Evolutionary conservation across 2,329 filamentous ascomycete genomes (phyloP), one percentile per base, ranked within the genome.

Genomic region (Aureobasidium sp.): DNA sequence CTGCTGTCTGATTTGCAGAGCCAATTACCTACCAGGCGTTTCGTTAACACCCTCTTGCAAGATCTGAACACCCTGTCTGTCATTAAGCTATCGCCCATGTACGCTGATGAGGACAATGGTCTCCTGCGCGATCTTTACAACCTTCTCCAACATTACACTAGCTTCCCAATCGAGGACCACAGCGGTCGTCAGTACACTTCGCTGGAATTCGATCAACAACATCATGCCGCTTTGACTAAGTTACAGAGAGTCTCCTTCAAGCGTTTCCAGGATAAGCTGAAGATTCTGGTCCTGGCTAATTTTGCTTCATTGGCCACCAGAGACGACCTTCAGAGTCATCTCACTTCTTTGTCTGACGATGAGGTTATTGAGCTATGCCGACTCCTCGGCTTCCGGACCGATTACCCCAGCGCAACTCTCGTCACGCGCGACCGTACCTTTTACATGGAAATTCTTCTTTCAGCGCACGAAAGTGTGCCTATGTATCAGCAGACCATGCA

Each of bases 161-260:
- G 88, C 70, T 99, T 99, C 69, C 85, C 90, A 0, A 89, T 99
- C 65, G 90, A 97, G 71, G 94, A 97, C 69, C 89, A 96, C 71
- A 91, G 88, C 4, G 92, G 91, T 17, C 82, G 84, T 36, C 90
- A 96, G 71, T 78, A 91, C 62, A 89, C 83, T 58, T 80, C 80
- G 29, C 81, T 86, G 44, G 87, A 91, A 71, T 86, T 89, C 26
- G 92, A 93, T 69, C 88, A 94, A 66, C 82, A 81, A 23, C 91
- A 97, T 73, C 95, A 91, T 73, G 81, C 84, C 42, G 79, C 82
- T 12, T 79, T 99, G 15, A 89, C 88, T n/a, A 86, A 82, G 59
- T 77, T 99, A 58, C 95, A 99, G 73, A 78, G 90, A 63, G 84
- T 86, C 51, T 85, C 87, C 26, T 81, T 96, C 69, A 91, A 87